These are phyloP conservation scores for Grigorovia yakushimaensis DNA, from an alignment of 805 yeast species.

Conservation along the genomic window DNA sequence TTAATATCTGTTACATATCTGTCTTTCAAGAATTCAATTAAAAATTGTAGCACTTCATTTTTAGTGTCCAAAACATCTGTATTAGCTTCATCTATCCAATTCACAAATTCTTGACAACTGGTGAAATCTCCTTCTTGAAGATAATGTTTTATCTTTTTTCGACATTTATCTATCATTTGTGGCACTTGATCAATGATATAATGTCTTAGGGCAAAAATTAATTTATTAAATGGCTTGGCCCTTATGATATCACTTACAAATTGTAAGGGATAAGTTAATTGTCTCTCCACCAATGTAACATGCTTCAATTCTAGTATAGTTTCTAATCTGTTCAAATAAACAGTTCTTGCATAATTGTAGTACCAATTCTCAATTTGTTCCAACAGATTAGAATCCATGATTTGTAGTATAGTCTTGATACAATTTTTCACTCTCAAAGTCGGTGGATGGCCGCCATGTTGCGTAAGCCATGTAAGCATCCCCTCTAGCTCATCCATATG, in stretches of 20 bases:
- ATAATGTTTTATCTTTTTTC: conserved; percentile 8
- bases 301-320: conserved; percentile 6
- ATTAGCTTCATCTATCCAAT: conserved; percentile 19
- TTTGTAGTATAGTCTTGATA: conserved; percentile 7
- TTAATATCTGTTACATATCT: conserved; percentile 15
- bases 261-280: conserved; percentile 18
- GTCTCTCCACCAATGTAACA: conserved; percentile 9
- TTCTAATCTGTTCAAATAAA: conserved; percentile 16
- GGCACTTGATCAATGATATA: conserved; percentile 17
- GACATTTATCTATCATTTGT: conserved; percentile 9
- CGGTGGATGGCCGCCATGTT: conserved; percentile 22
- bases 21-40: conserved; percentile 13
- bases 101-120: conserved; percentile 11
- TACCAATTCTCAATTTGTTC: conserved; percentile 3
- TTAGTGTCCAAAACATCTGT: conserved; percentile 9
- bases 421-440: conserved; percentile 15
- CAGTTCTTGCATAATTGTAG: conserved; percentile 6
- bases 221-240: conserved; percentile 10
- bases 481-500: conserved; percentile 17
- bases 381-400: not conserved
- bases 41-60: conserved; percentile 14
- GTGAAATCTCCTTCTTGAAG: conserved; percentile 23
- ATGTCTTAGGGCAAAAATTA: conserved; percentile 17
- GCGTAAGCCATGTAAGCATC: conserved; percentile 19
- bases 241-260: conserved; percentile 9